A percentile compares a stretch with the other conserved stretches of the same genome.
phyloP scores from a whole-genome alignment of 1,284 basidiomycete genomes.

The Ustilago xerochloae region DNA sequence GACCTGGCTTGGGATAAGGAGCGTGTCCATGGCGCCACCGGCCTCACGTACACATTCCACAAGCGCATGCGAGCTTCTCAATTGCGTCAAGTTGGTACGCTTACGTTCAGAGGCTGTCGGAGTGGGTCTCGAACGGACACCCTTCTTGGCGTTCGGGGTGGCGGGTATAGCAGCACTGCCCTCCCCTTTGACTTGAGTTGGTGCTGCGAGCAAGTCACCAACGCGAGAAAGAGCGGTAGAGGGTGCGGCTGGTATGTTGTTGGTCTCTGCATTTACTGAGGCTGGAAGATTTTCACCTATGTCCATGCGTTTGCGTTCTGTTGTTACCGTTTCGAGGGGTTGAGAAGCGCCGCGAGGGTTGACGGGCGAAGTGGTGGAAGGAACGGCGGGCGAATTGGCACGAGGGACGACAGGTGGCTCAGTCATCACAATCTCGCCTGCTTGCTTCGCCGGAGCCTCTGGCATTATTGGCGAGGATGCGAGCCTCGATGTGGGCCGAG shows the following conservation, averaged over 20 bases:
- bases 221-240: slow-evolving; percentile 12
- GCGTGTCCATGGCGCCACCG: slow-evolving; percentile 42
- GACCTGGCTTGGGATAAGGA: slow-evolving; percentile 31
- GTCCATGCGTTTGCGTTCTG: no score
- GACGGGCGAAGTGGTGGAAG: no score
- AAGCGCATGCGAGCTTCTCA: slow-evolving; percentile 32
- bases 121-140: neutral
- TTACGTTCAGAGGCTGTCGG: slow-evolving; percentile 35
- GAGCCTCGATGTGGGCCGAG: slow-evolving; percentile 11
- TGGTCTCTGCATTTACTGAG: no score
- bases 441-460: neutral
- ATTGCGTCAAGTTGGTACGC: slow-evolving; percentile 35
- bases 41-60: slow-evolving; percentile 41
- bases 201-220: slow-evolving; percentile 15
- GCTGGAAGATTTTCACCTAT: no score
- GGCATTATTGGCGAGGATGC: slow-evolving; percentile 6
- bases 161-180: neutral
- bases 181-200: slow-evolving; percentile 9
- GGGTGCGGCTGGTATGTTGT: neutral
- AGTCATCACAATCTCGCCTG: neutral
- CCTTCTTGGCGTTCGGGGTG: slow-evolving; percentile 17
- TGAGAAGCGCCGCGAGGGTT: no score
- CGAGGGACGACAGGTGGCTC: neutral
- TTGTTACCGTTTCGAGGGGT: no score
- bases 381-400: neutral